phyloP scores from a whole-genome alignment of 306 rosid genomes.

The Styphnolobium japonicum region DNA sequence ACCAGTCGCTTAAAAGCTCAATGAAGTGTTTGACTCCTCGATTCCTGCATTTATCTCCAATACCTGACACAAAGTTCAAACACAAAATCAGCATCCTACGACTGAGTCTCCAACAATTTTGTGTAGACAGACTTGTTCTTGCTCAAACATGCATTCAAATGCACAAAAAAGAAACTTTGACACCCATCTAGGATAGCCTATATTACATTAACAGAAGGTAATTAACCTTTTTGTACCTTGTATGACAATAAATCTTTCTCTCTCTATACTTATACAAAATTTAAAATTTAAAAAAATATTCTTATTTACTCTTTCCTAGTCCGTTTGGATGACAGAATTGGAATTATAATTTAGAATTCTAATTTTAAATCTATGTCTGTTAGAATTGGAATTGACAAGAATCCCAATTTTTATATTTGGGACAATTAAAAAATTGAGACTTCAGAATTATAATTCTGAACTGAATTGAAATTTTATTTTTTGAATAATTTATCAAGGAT shows the following conservation, averaged over 20 bases:
- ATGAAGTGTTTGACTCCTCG: slow-evolving; percentile 36
- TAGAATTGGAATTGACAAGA: too few species aligned
- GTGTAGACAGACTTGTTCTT: not conserved
- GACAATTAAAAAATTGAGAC: too few species aligned
- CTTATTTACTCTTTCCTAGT: not conserved
- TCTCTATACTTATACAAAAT: too few species aligned
- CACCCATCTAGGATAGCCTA: not conserved
- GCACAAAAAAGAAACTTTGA: not conserved
- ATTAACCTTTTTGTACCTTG: not conserved
- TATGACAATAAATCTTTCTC: not conserved
- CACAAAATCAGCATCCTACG: not conserved
- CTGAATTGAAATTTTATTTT: too few species aligned
- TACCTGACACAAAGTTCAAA: slow-evolving; percentile 42
- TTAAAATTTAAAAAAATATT: too few species aligned
- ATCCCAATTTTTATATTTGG: too few species aligned
- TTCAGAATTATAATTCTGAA: too few species aligned
- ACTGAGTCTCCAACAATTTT: not conserved
- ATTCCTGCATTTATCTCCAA: slow-evolving; percentile 54
- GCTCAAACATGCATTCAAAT: not conserved
- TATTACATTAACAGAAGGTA: not conserved
- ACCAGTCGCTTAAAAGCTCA: slow-evolving; percentile 51
- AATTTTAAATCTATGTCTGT: too few species aligned
- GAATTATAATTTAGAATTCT: too few species aligned
- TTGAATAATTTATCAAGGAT: too few species aligned
- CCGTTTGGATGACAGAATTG: too few species aligned